These are phyloP conservation scores for Trichoderma gracile DNA, from an alignment of 2,329 filamentous ascomycete genomes.

Conservation along the genomic window DNA sequence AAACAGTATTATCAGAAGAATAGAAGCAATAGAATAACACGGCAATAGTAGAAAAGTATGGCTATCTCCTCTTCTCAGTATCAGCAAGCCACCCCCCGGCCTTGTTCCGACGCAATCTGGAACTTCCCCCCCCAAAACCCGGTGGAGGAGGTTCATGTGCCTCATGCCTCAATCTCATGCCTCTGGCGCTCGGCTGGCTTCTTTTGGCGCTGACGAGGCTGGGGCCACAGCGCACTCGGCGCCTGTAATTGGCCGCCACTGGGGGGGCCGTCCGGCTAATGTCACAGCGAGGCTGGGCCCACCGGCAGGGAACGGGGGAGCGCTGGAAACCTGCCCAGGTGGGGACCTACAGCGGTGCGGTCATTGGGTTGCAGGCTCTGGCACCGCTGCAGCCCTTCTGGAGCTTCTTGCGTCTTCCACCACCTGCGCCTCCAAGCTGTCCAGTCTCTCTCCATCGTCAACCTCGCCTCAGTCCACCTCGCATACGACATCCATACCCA, in stretches of 20 bases:
- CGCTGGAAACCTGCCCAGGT: background rate
- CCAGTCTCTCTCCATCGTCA: background rate
- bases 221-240: slow-evolving; percentile 3
- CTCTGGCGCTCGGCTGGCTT: background rate
- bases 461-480: no score
- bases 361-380: background rate
- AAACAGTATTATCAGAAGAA: no score
- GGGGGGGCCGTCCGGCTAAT: slow-evolving; percentile 4
- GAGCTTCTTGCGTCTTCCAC: slow-evolving; percentile 2
- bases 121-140: no score
- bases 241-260: slow-evolving; percentile 13
- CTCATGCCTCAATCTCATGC: background rate
- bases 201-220: slow-evolving; percentile 18
- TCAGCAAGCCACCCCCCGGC: no score
- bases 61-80: no score
- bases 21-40: no score
- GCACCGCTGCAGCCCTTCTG: background rate
- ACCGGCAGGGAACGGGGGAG: background rate
- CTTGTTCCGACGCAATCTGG: no score
- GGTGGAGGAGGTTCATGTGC: background rate
- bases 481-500: no score
- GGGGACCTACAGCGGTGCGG: no score
- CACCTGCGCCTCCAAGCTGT: no score
- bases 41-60: no score
- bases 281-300: slow-evolving; percentile 14